Conservation (phyloP, 805 yeast genomes). For the Teunomyces panamensis region DNA sequence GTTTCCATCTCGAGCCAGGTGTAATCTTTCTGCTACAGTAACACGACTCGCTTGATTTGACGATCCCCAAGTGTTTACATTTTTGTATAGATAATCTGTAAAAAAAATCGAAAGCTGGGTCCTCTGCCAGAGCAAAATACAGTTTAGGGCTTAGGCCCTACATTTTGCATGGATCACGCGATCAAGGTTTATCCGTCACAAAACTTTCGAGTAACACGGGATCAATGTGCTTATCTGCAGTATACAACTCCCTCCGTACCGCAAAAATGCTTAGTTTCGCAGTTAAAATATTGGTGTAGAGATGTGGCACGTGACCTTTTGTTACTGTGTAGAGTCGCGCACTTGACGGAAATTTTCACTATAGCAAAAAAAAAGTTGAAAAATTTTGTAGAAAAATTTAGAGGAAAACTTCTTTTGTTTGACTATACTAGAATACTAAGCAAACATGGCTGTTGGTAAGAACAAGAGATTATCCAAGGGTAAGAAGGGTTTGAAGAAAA, state of each 20-base stretch:
- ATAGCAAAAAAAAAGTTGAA: slow-evolving; percentile 5
- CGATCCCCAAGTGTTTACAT: slow-evolving; percentile 1
- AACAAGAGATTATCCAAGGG: slow-evolving; percentile 86
- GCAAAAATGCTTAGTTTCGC: background rate
- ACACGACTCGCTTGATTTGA: background rate
- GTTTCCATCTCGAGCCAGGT: slow-evolving; percentile 7
- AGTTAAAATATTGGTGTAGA: background rate
- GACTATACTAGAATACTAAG: slow-evolving; percentile 7
- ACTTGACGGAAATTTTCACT: slow-evolving; percentile 2
- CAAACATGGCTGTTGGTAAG: slow-evolving; percentile 70
- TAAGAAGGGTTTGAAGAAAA: slow-evolving; percentile 98
- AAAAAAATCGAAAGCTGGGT: background rate
- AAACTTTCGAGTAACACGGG: background rate
- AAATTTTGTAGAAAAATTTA: slow-evolving; percentile 6
- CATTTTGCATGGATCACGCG: background rate
- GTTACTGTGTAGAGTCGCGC: background rate
- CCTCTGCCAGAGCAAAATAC: background rate
- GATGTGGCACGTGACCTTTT: background rate
- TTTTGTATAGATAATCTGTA: background rate
- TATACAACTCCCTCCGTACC: background rate
- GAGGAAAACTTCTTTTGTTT: slow-evolving; percentile 6
- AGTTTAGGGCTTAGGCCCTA: slow-evolving; percentile 1
- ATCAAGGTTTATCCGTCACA: background rate
- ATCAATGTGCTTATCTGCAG: background rate
- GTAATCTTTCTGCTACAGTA: background rate